Percentiles rank a stretch among this genome's conserved stretches.
Evolutionary conservation across 1,139 yeast species (phyloP).

Genomic region (Yamadazyma sp.): DNA sequence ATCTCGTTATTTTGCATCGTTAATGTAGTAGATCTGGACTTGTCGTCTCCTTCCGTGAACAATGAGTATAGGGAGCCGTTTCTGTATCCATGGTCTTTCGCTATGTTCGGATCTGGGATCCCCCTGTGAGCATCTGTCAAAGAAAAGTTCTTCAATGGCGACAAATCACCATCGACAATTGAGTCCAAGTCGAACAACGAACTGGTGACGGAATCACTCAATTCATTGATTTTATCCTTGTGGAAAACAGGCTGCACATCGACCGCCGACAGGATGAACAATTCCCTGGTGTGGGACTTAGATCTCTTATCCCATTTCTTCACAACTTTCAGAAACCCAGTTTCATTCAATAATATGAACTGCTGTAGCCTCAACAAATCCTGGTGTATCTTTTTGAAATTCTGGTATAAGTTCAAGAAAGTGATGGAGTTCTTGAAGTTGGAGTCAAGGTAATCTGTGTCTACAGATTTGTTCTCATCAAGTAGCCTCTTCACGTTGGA

Average conservation of each 20-base stretch:
- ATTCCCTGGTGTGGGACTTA: conserved; percentile 89
- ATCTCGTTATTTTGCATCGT: conserved; percentile 36
- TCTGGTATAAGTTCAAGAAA: conserved; percentile 67
- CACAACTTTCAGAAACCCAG: conserved; percentile 91
- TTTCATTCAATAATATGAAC: conserved; percentile 89
- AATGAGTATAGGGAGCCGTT: conserved; percentile 10
- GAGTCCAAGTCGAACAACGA: conserved; percentile 84
- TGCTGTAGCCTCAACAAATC: conserved; percentile 87
- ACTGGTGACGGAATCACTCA: conserved; percentile 79
- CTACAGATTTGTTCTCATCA: conserved; percentile 11
- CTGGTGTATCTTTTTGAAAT: conserved; percentile 84
- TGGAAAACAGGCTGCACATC: conserved; percentile 97
- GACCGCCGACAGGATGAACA: conserved; percentile 87
- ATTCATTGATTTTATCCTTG: conserved; percentile 78
- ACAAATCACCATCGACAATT: conserved; percentile 71
- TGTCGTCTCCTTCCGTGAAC: conserved; percentile 2
- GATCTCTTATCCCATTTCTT: conserved; percentile 98
- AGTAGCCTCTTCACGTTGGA: conserved; percentile 36
- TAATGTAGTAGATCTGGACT: neutral
- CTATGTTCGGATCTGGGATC: neutral
- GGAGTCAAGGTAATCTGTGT: conserved; percentile 19
- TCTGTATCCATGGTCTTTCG: conserved; percentile 4
- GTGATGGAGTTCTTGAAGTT: conserved; percentile 45
- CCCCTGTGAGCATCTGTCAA: neutral
- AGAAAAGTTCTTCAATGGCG: conserved; percentile 18